phyloP scores from a whole-genome alignment of 768 basidiomycete species.

The Lactarius tabidus region DNA sequence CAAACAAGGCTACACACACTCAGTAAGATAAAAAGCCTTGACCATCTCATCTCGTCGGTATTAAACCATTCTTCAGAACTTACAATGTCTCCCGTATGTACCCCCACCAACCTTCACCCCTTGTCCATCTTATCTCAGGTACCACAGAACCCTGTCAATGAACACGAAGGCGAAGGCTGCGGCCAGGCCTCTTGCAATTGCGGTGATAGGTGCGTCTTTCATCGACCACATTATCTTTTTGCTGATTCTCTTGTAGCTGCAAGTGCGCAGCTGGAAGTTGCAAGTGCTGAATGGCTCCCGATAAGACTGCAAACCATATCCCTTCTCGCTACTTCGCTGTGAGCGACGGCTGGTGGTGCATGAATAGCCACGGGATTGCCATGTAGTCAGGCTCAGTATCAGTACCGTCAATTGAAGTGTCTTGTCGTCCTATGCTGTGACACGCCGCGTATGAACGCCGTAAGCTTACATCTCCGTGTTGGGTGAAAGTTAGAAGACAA shows the following conservation, averaged over 20 bases:
- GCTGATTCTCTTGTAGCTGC: conserved; percentile 40
- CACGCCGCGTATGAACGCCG: background rate
- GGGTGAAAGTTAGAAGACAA: background rate
- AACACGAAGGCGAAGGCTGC: conserved; percentile 27
- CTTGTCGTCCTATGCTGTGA: background rate
- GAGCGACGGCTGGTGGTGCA: background rate
- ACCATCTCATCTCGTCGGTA: background rate
- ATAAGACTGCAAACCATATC: background rate
- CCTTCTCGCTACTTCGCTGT: background rate
- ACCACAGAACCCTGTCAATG: conserved; percentile 36
- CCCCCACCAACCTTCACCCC: background rate
- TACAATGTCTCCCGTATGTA: conserved; percentile 11
- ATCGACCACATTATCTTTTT: background rate
- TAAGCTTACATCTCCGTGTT: background rate
- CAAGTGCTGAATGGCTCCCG: conserved; percentile 50
- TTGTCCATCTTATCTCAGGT: background rate
- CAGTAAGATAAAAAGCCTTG: conserved; percentile 1
- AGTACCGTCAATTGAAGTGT: background rate
- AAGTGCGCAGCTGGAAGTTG: conserved; percentile 56
- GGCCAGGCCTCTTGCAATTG: conserved; percentile 42
- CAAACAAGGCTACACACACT: conserved; percentile 6
- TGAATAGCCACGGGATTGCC: background rate
- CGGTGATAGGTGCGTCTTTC: conserved; percentile 41
- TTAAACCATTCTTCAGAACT: background rate
- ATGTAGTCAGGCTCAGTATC: background rate